Conservation (phyloP, 2,329 filamentous ascomycete species). For the Talaromyces marneffei region DNA sequence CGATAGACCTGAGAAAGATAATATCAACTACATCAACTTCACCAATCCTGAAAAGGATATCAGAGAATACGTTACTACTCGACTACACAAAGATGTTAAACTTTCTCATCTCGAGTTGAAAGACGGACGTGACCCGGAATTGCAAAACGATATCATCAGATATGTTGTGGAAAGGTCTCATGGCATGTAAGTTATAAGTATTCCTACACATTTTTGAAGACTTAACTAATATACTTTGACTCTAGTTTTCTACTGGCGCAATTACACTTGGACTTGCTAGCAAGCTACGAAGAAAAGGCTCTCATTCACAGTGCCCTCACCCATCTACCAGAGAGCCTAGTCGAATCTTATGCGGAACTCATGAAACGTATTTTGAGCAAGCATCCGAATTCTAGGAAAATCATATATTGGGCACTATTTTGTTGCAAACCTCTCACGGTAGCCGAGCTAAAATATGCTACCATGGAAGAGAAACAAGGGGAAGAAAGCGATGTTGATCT, state of each 20-base stretch:
- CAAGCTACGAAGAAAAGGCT: constrained; percentile 19
- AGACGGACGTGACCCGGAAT: constrained; percentile 3
- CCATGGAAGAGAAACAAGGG: constrained; percentile 5
- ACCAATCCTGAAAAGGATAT: constrained; percentile 19
- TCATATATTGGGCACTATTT: constrained; percentile 27
- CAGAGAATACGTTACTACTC: constrained; percentile 16
- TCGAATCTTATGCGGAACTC: constrained; percentile 26
- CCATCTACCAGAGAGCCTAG: constrained; percentile 25
- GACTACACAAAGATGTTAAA: constrained; percentile 16
- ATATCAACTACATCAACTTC: constrained; percentile 16
- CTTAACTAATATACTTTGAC: no score
- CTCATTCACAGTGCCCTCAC: constrained; percentile 21
- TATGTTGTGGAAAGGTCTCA: constrained; percentile 22
- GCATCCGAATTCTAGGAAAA: constrained; percentile 19
- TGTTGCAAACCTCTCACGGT: constrained; percentile 23
- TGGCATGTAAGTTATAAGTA: constrained; percentile 23
- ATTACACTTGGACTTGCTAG: constrained; percentile 26
- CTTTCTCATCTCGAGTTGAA: constrained; percentile 13
- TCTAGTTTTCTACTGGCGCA: constrained; percentile 26
- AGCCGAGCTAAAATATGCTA: constrained; percentile 21
- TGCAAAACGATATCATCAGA: constrained; percentile 17
- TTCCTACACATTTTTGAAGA: no score
- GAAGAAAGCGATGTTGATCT: neutral
- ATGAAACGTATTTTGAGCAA: constrained; percentile 27
- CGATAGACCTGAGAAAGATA: constrained; percentile 16